These are phyloP conservation scores for Fusarium anthophilum DNA, from an alignment of 2,329 filamentous ascomycete genomes.

Conservation along the genomic window DNA sequence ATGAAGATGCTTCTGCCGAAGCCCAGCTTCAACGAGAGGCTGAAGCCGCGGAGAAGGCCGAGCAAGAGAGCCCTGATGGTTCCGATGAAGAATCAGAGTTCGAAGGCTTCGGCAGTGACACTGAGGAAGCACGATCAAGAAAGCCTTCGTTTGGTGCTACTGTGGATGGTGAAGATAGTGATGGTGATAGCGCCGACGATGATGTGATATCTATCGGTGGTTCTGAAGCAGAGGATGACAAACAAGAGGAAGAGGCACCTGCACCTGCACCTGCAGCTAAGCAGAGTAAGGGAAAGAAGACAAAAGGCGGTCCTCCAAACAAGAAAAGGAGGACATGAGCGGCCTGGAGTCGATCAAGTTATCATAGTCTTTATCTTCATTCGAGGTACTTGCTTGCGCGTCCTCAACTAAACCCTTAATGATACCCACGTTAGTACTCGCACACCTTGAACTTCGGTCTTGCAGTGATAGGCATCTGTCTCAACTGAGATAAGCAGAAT, in stretches of 20 bases:
- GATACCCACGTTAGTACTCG: slow-evolving; percentile 38
- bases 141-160: slow-evolving; percentile 46
- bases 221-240: slow-evolving; percentile 43
- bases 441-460: background rate
- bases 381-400: slow-evolving; percentile 30
- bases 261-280: slow-evolving; percentile 7
- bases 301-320: slow-evolving; percentile 31
- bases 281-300: slow-evolving; percentile 30
- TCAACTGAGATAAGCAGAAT: background rate
- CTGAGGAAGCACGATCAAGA: slow-evolving; percentile 45
- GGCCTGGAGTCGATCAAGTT: slow-evolving; percentile 7
- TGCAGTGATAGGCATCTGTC: background rate
- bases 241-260: slow-evolving; percentile 36
- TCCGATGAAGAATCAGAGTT: slow-evolving; percentile 51
- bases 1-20: slow-evolving; percentile 49
- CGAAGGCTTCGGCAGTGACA: slow-evolving; percentile 50
- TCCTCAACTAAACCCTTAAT: slow-evolving; percentile 27
- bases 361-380: slow-evolving; percentile 26
- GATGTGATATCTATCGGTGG: slow-evolving; percentile 45
- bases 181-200: slow-evolving; percentile 54
- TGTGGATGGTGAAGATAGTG: slow-evolving; percentile 47
- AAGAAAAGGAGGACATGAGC: slow-evolving; percentile 43
- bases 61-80: slow-evolving; percentile 49
- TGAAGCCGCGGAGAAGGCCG: slow-evolving; percentile 42
- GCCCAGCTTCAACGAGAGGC: slow-evolving; percentile 43